Evolutionary conservation across 2,329 filamentous ascomycete species (phyloP).

Genomic region (Alternaria arborescens): DNA sequence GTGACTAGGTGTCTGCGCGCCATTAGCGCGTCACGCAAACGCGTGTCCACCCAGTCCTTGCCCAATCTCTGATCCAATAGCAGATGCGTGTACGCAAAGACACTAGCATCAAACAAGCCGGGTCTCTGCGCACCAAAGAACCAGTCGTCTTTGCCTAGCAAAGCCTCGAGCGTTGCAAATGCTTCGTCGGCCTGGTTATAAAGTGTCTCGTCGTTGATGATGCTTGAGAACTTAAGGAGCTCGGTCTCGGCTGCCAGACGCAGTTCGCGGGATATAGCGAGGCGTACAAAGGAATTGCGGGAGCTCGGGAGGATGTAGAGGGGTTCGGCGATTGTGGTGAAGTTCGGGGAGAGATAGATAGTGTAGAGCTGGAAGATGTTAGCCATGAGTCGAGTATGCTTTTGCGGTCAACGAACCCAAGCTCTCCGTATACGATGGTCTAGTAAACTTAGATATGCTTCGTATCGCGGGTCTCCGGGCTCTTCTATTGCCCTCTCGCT

Average conservation of each 20-base stretch:
- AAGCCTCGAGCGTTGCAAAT: conserved; percentile 66
- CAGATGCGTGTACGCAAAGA: conserved; percentile 90
- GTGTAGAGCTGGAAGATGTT: conserved; percentile 68
- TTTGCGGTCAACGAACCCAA: conserved; percentile 66
- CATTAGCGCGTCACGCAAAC: conserved; percentile 65
- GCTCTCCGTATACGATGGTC: conserved; percentile 81
- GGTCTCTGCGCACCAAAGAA: conserved; percentile 69
- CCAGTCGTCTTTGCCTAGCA: conserved; percentile 67
- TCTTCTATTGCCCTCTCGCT: conserved; percentile 49
- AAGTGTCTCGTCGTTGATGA: conserved; percentile 65
- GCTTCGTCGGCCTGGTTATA: conserved; percentile 69
- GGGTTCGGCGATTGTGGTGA: conserved; percentile 67
- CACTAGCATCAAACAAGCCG: conserved; percentile 82
- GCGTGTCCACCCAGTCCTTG: conserved; percentile 68
- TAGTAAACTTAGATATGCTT: conserved; percentile 81
- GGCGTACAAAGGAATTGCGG: conserved; percentile 68
- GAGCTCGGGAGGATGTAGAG: conserved; percentile 76
- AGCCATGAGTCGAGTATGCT: neutral
- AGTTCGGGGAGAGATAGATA: conserved; percentile 81
- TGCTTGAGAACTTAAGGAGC: conserved; percentile 70
- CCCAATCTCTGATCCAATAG: conserved; percentile 70
- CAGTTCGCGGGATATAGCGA: conserved; percentile 71
- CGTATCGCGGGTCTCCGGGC: conserved; percentile 65
- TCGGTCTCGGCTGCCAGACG: conserved; percentile 77
- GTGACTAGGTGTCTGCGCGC: conserved; percentile 69